phyloP scores from a whole-genome alignment of 257 asterid species.

The Lycium ferocissimum region DNA sequence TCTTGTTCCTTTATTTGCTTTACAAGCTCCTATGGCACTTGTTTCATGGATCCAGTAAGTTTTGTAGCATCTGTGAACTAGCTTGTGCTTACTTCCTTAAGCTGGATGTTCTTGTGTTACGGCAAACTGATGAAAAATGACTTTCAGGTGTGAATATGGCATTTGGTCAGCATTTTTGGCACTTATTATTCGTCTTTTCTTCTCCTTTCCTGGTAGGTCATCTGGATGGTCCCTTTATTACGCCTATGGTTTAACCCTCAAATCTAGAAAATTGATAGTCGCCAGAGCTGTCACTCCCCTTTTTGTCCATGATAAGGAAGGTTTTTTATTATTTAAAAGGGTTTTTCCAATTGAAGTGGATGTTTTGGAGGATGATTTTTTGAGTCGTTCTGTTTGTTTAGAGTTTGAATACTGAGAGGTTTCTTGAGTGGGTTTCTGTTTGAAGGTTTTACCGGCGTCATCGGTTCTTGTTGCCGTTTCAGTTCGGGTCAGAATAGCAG shows the following conservation, averaged over 20 bases:
- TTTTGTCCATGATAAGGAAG: too few relatives aligned
- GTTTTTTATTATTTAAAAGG: too few relatives aligned
- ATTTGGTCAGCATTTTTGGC: constrained; percentile 94
- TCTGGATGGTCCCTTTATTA: constrained; percentile 20
- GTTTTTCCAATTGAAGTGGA: too few relatives aligned
- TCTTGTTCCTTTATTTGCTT: constrained; percentile 83
- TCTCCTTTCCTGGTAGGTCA: constrained; percentile 72
- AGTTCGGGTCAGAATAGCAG: too few relatives aligned
- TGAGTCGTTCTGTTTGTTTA: too few relatives aligned
- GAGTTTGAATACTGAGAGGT: too few relatives aligned
- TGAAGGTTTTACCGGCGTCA: too few relatives aligned
- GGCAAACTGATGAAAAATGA: constrained; percentile 20
- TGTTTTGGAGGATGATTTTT: too few relatives aligned
- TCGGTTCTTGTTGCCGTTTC: too few relatives aligned
- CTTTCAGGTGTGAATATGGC: constrained; percentile 92
- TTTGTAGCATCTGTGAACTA: constrained; percentile 2
- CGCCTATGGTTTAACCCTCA: constrained; percentile 23
- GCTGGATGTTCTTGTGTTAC: neutral
- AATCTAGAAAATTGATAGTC: neutral
- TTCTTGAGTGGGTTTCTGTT: too few relatives aligned
- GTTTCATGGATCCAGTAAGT: constrained; percentile 89
- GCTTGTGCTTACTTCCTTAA: constrained; percentile 24
- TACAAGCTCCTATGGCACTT: constrained; percentile 79
- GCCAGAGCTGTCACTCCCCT: too few relatives aligned
- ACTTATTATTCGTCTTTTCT: constrained; percentile 88